A percentile compares a stretch with the other conserved stretches of the same genome.
These are phyloP conservation scores for Viridothelium virens DNA, from an alignment of 495 filamentous ascomycete genomes.

Conservation along the genomic window DNA sequence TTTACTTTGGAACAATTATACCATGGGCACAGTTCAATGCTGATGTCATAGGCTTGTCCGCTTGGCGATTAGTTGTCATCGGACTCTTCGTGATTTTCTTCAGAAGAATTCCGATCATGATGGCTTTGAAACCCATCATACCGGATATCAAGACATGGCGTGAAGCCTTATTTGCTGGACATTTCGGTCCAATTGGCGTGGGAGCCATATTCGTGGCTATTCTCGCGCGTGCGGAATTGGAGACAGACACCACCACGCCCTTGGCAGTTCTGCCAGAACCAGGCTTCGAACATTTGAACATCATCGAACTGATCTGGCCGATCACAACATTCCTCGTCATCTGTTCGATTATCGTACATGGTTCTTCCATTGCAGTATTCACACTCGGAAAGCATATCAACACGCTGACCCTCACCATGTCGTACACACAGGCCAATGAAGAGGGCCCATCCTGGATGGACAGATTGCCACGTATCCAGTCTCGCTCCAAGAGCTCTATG, in stretches of 20 bases:
- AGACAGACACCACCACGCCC: constrained; percentile 64
- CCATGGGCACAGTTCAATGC: constrained; percentile 86
- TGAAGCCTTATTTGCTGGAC: constrained; percentile 93
- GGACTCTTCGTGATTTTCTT: constrained; percentile 90
- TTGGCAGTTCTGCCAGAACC: constrained; percentile 49
- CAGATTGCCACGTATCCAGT: constrained; percentile 80
- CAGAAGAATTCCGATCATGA: constrained; percentile 93
- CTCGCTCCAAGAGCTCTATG: constrained; percentile 73
- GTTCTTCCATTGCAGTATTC: constrained; percentile 96
- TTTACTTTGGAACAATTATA: constrained; percentile 94
- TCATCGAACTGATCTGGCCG: constrained; percentile 87
- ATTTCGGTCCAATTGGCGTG: constrained; percentile 97
- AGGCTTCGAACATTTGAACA: constrained; percentile 50
- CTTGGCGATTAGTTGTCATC: constrained; percentile 85
- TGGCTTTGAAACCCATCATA: constrained; percentile 83
- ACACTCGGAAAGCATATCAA: constrained; percentile 98
- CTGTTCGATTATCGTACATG: constrained; percentile 89
- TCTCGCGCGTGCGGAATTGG: constrained; percentile 79
- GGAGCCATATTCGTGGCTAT: constrained; percentile 96
- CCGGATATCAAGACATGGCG: constrained; percentile 98
- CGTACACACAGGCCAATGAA: constrained; percentile 82
- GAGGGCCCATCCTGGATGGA: constrained; percentile 94
- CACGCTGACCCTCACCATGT: constrained; percentile 89
- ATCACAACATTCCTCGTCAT: constrained; percentile 93
- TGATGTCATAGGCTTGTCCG: constrained; percentile 58